Conservation (phyloP, 2,329 filamentous ascomycete genomes). For the Colletotrichum eleusines region DNA sequence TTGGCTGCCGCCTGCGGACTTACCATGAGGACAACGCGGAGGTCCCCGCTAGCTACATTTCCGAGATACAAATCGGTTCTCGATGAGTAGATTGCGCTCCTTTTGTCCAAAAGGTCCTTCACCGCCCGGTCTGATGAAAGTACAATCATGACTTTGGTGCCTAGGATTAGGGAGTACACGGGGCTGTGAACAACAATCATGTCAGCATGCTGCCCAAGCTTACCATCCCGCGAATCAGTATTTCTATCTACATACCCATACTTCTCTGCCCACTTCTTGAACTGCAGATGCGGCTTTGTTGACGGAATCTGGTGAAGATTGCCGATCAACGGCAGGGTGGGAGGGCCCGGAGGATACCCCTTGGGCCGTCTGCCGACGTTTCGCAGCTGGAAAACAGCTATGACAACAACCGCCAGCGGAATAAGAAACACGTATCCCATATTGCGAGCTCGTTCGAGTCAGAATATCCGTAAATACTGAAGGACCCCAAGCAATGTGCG, state of each 20-base stretch:
- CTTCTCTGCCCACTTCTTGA: slow-evolving; percentile 64
- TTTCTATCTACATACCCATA: slow-evolving; percentile 50
- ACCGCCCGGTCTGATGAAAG: slow-evolving; percentile 59
- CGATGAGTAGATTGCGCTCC: slow-evolving; percentile 62
- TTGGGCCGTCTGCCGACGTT: slow-evolving; percentile 27
- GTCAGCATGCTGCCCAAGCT: not conserved
- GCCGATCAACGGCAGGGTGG: slow-evolving; percentile 63
- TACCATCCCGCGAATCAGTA: too few species aligned
- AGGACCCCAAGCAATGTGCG: not conserved
- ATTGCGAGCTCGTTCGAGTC: not conserved
- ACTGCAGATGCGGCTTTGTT: slow-evolving; percentile 57
- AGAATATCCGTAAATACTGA: not conserved
- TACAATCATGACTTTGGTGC: slow-evolving; percentile 60
- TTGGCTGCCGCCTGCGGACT: not conserved
- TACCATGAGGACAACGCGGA: slow-evolving; percentile 30
- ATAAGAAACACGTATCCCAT: not conserved
- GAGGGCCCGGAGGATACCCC: slow-evolving; percentile 61
- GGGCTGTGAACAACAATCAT: slow-evolving; percentile 50
- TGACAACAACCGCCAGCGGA: not conserved
- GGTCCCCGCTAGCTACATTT: slow-evolving; percentile 18
- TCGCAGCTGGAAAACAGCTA: not conserved
- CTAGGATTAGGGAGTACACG: slow-evolving; percentile 64
- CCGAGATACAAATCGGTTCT: slow-evolving; percentile 47
- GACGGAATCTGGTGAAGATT: slow-evolving; percentile 64
- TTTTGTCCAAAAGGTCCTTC: slow-evolving; percentile 65